Base-by-base conservation (phyloP, 352 stramenopile species). In the Globisporangium alternatum region DNA sequence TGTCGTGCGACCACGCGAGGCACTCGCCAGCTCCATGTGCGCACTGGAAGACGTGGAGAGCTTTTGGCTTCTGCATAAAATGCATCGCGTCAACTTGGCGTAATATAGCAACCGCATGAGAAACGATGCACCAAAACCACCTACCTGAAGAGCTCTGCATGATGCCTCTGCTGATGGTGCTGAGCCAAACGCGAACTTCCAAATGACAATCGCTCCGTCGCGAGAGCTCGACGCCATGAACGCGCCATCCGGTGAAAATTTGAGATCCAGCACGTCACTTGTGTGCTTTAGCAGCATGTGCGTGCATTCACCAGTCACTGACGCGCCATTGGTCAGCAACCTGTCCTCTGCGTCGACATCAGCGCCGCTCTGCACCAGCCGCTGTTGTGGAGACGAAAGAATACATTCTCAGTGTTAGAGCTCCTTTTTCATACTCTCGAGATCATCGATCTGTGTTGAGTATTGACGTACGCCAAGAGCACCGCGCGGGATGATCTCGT, bases 141-240 rank as follows among this genome's bases (percentile, higher is more conserved):
- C 19, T 33, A 58, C 59, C 33, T 43, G 59, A 6, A n/a, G 28
- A 25, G 6, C 6, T 52, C 15, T 66, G 28, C 22, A 54, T 22
- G 12, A 2, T n/a, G 28, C 6, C 15, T 48, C 33, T 37, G 51
- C 56, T 8, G 19, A 41, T 39, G 48, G 10, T 6, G 56, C 59
- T 2, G 71, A 48, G 5, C 2, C 39, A 43, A 79, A 74, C 12
- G 55, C 61, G 10, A 91, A 61, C 35, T 80, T 64, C 82, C 86
- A 96, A 12, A 96, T 65, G 10, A 97, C 68, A 13, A 97, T 79
- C 12, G 76, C 82, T 1, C 83, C 87, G 39, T 95, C 84, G 21
- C 86, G 87, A 5, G 83, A 90, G 4, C 83, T 83, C 1, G 88
- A 96, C 19, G 89, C 88, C 60, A 97, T 67, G 35, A 83, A 78